phyloP scores from a whole-genome alignment of 2,329 filamentous ascomycete genomes.

The Claviceps capensis region DNA sequence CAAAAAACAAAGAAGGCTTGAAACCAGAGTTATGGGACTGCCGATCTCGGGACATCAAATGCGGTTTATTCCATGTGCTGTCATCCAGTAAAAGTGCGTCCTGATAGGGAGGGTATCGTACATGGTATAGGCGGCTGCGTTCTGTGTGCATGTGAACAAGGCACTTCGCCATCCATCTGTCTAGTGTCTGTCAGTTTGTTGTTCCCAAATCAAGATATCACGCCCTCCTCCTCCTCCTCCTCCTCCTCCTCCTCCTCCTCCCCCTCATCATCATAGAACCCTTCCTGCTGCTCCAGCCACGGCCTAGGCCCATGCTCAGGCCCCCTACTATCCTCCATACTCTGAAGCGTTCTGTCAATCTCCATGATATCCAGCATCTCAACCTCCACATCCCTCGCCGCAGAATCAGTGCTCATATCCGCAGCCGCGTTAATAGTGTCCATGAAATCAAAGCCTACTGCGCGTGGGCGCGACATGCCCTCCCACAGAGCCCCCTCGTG shows the following conservation, averaged over 20 bases:
- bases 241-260: constrained; percentile 26
- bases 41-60: not conserved
- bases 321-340: constrained; percentile 36
- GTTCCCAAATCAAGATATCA: not conserved
- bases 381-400: constrained; percentile 38
- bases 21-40: not conserved
- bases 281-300: too few species aligned
- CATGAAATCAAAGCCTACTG: constrained; percentile 33
- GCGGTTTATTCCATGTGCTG: not conserved
- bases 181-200: constrained; percentile 11
- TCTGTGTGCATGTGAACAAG: not conserved
- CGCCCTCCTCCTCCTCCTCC: constrained; percentile 14
- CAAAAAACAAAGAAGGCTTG: not conserved
- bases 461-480: constrained; percentile 16
- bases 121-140: constrained; percentile 4
- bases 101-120: constrained; percentile 5
- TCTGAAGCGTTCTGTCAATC: constrained; percentile 46
- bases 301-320: constrained; percentile 18
- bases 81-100: not conserved
- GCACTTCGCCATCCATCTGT: constrained; percentile 6
- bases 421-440: constrained; percentile 38
- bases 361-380: constrained; percentile 54
- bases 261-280: too few species aligned
- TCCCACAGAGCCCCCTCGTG: constrained; percentile 12
- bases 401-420: constrained; percentile 35